phyloP scores from a whole-genome alignment of 208 protist species.

The Trypanosoma melophagium region DNA sequence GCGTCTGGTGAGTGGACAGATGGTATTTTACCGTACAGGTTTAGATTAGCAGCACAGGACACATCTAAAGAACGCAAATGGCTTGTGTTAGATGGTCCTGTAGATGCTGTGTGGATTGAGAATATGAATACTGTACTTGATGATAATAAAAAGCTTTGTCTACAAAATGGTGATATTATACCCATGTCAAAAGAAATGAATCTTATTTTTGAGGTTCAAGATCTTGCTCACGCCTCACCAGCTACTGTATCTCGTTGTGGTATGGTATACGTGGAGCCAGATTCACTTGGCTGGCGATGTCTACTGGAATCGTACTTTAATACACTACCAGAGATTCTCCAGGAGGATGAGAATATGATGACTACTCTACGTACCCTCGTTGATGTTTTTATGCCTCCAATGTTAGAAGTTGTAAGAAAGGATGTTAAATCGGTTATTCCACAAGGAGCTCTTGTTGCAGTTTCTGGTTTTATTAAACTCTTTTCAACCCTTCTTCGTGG shows the following conservation, averaged over 20 bases:
- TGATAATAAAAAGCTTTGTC: conserved; percentile 98
- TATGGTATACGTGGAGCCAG: conserved; percentile 97
- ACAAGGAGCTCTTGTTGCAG: conserved; percentile 62
- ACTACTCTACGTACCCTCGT: conserved; percentile 49
- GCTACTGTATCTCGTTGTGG: conserved; percentile 98
- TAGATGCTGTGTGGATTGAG: conserved; percentile 99
- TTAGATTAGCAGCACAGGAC: conserved; percentile 86
- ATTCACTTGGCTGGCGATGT: conserved; percentile 93
- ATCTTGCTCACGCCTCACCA: conserved; percentile 96
- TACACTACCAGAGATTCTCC: conserved; percentile 65
- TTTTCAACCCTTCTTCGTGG: conserved; percentile 67
- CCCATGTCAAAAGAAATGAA: conserved; percentile 96
- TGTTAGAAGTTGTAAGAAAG: conserved; percentile 84
- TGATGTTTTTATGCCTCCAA: conserved; percentile 69
- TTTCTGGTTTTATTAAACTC: conserved; percentile 85
- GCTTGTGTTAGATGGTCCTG: conserved; percentile 96
- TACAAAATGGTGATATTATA: conserved; percentile 97
- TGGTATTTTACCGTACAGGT: conserved; percentile 94
- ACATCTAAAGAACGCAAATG: conserved; percentile 90
- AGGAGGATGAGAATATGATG: conserved; percentile 35
- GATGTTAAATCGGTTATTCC: conserved; percentile 76
- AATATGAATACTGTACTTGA: conserved; percentile 99
- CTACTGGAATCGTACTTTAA: conserved; percentile 87
- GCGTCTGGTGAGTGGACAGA: conserved; percentile 96
- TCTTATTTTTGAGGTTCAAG: conserved; percentile 97